A percentile compares a stretch with the other conserved stretches of the same genome.
These are phyloP conservation scores for Ganoderma lucidum DNA, from an alignment of 1,284 basidiomycete genomes.

Conservation along the genomic window DNA sequence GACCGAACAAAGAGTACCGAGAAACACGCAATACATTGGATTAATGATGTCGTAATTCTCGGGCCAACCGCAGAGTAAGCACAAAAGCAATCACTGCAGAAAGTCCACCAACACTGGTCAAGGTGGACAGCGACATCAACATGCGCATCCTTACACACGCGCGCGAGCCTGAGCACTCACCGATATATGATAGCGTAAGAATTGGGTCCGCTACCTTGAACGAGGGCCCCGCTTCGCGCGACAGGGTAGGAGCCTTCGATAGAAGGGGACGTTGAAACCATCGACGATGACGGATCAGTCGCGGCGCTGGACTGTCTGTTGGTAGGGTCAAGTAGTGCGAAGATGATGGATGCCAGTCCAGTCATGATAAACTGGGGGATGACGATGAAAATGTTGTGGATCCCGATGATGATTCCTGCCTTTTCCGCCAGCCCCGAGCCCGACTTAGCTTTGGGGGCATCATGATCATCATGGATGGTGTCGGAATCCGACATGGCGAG, in stretches of 20 bases:
- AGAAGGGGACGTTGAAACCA: conserved; percentile 21
- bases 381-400: conserved; percentile 92
- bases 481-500: conserved; percentile 36
- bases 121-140: neutral
- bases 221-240: conserved; percentile 27
- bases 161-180: conserved; percentile 47
- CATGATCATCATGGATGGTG: conserved; percentile 25
- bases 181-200: conserved; percentile 83
- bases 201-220: conserved; percentile 52
- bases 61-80: conserved; percentile 71
- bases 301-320: conserved; percentile 42
- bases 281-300: neutral
- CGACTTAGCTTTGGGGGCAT: conserved; percentile 15
- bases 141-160: neutral
- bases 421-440: conserved; percentile 53
- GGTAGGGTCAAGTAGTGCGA: conserved; percentile 70
- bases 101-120: conserved; percentile 74
- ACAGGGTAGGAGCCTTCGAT: conserved; percentile 24
- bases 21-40: conserved; percentile 3
- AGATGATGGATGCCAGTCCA: conserved; percentile 70
- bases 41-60: conserved; percentile 61
- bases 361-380: conserved; percentile 79
- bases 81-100: conserved; percentile 75
- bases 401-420: conserved; percentile 91
- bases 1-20: neutral